A percentile compares a stretch with the other conserved stretches of the same genome.
Evolutionary conservation across 1,284 basidiomycete genomes (phyloP).

Genomic region (Vanrija sp.): DNA sequence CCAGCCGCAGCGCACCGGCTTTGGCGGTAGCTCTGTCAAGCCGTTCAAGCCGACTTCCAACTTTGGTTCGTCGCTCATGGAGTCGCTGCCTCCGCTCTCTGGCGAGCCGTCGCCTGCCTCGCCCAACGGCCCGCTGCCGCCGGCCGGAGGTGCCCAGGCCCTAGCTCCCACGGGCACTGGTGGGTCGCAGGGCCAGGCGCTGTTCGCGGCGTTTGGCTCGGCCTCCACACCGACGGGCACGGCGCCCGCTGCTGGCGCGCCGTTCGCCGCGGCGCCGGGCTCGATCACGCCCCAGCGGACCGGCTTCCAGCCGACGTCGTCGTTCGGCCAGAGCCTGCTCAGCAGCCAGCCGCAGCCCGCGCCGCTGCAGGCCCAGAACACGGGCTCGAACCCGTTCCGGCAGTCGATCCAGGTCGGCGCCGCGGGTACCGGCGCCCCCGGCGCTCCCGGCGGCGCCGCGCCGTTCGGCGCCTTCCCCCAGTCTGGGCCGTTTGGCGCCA

Average conservation of each 20-base stretch:
- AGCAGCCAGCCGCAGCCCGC: slow-evolving; percentile 48
- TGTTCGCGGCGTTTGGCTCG: not conserved
- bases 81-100: slow-evolving; percentile 63
- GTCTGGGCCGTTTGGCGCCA: slow-evolving; percentile 27
- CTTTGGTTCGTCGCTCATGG: slow-evolving; percentile 77
- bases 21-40: slow-evolving; percentile 63
- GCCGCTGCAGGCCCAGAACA: slow-evolving; percentile 14
- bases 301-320: slow-evolving; percentile 76
- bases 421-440: not conserved
- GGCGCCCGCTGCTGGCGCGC: not conserved
- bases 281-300: slow-evolving; percentile 23
- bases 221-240: not conserved
- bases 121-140: slow-evolving; percentile 8
- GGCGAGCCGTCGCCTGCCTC: slow-evolving; percentile 17
- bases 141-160: slow-evolving; percentile 22
- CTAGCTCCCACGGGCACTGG: not conserved
- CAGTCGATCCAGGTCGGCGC: slow-evolving; percentile 13
- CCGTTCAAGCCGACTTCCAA: slow-evolving; percentile 86
- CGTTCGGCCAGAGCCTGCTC: slow-evolving; percentile 59
- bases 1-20: slow-evolving; percentile 75
- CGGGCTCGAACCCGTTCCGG: slow-evolving; percentile 39
- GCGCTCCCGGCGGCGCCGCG: not conserved
- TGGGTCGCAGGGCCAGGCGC: not conserved
- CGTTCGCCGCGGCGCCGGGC: slow-evolving; percentile 1
- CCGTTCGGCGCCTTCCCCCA: no score